Evolutionary conservation across 208 protist species (phyloP).

Genomic region (Trichomonas tenax): DNA sequence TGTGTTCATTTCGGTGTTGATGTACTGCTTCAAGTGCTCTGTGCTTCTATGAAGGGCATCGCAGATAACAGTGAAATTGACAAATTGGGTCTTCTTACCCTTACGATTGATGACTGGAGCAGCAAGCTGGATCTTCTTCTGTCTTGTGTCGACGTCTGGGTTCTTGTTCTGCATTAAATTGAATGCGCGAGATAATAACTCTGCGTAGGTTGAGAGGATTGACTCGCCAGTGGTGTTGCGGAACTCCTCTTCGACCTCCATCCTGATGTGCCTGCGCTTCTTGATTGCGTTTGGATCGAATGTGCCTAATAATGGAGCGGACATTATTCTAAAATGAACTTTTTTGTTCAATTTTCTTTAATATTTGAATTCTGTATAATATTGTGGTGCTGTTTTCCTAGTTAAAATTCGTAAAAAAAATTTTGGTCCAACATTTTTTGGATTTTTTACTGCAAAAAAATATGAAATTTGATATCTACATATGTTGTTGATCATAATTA

Average conservation of each 20-base stretch:
- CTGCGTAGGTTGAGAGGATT: neutral
- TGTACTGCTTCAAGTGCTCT: constrained; percentile 21
- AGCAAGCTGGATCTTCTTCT: neutral
- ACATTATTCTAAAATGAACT: neutral
- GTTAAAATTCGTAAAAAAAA: no score
- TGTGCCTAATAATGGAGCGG: neutral
- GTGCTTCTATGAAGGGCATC: neutral
- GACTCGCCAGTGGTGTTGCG: neutral
- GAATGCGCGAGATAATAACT: neutral
- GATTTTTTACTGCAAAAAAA: no score
- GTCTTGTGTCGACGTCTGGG: neutral
- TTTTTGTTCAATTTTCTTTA: no score
- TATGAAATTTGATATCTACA: no score
- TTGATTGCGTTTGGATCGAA: neutral
- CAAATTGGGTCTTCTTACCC: neutral
- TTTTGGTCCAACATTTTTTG: no score
- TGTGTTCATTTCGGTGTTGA: neutral
- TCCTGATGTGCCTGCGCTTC: neutral
- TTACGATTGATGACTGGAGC: neutral
- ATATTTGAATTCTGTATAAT: no score
- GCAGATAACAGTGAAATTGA: neutral
- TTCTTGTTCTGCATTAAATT: neutral
- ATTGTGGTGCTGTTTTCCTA: no score
- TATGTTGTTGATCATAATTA: no score
- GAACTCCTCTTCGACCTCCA: neutral